Conservation (phyloP, 192 early-diverging fungal species). For the Linnemannia zychae region DNA sequence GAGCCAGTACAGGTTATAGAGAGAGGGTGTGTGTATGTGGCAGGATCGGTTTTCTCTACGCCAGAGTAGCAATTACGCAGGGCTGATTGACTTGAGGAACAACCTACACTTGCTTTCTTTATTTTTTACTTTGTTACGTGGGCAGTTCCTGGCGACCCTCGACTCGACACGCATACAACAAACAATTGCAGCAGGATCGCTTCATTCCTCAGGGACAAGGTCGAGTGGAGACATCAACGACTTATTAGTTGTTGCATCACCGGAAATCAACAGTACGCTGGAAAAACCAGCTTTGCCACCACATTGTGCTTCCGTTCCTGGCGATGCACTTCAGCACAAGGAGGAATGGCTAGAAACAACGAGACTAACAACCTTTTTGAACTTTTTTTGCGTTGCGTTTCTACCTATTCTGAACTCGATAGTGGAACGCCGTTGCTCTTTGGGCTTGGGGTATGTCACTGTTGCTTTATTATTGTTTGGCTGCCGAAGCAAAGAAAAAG, state of each 20-base stretch:
- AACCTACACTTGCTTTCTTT: not conserved
- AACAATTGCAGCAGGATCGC: not conserved
- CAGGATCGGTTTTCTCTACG: not conserved
- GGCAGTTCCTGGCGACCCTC: not conserved
- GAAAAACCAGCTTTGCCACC: not conserved
- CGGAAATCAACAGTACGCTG: not conserved
- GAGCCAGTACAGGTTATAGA: not conserved
- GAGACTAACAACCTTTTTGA: not conserved
- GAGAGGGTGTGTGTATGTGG: not conserved
- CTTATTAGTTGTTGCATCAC: not conserved
- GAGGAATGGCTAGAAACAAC: not conserved
- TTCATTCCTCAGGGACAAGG: not conserved
- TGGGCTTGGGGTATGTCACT: slow-evolving; percentile 93
- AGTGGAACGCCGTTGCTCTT: slow-evolving; percentile 99
- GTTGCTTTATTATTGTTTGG: not conserved
- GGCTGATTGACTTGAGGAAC: too few species aligned
- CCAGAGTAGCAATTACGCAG: not conserved
- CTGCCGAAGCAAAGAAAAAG: not conserved
- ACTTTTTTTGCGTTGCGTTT: not conserved
- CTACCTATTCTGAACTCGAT: slow-evolving; percentile 12
- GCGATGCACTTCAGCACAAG: not conserved
- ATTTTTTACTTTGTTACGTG: not conserved
- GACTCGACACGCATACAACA: not conserved
- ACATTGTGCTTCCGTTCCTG: not conserved
- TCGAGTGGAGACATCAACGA: not conserved